phyloP scores from a whole-genome alignment of 306 rosid genomes.

The Citrullus mucosospermus region DNA sequence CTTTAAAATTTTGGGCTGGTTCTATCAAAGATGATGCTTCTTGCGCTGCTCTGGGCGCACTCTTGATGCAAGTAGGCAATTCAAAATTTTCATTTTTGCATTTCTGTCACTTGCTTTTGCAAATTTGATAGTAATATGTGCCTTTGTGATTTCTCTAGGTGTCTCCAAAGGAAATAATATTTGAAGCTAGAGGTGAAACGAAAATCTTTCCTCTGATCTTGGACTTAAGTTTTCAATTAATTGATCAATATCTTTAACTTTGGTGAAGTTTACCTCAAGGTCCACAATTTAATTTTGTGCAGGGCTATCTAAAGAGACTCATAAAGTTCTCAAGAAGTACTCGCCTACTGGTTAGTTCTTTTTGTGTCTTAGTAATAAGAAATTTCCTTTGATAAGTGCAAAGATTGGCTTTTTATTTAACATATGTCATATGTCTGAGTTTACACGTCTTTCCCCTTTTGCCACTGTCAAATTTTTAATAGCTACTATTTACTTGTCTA shows the following conservation, averaged over 20 bases:
- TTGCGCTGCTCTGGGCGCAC: conserved; percentile 78
- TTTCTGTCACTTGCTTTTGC: neutral
- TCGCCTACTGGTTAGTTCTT: conserved; percentile 46
- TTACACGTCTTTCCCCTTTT: neutral
- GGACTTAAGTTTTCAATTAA: neutral
- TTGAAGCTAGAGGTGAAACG: conserved; percentile 60
- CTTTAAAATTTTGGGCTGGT: conserved; percentile 80
- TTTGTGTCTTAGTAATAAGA: neutral
- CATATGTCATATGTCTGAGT: neutral
- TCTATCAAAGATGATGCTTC: conserved; percentile 72
- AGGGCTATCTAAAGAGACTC: conserved; percentile 78
- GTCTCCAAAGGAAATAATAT: conserved; percentile 81
- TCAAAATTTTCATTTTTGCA: conserved; percentile 8
- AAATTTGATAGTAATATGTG: neutral
- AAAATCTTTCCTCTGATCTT: conserved; percentile 7
- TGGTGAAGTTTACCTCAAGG: neutral
- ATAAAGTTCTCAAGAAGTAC: conserved; percentile 66
- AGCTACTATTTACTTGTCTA: neutral
- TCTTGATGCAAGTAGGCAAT: conserved; percentile 74
- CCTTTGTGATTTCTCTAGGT: conserved; percentile 44
- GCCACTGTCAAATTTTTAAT: neutral
- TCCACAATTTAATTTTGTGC: conserved; percentile 8
- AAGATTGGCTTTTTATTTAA: conserved; percentile 1
- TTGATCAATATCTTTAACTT: neutral
- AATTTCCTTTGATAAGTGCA: neutral